phyloP scores from a whole-genome alignment of 2,329 filamentous ascomycete species.

The Pseudocercospora macadamiae region DNA sequence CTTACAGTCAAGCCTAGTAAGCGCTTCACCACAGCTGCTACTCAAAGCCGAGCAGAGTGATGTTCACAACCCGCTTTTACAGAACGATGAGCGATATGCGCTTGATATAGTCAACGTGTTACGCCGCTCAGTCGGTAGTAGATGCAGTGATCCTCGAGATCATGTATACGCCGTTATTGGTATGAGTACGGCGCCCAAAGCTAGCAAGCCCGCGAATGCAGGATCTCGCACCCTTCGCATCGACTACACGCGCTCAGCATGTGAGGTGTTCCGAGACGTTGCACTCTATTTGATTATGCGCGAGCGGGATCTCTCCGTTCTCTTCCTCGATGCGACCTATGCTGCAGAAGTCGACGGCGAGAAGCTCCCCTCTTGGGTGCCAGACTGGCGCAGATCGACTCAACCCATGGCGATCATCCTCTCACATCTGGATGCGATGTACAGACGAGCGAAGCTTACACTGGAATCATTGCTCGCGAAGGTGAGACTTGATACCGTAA shows the following conservation, averaged over 20 bases:
- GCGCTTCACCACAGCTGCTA: neutral
- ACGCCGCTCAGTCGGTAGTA: neutral
- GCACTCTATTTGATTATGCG: neutral
- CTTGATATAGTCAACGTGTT: neutral
- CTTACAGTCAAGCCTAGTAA: neutral
- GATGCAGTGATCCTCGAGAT: neutral
- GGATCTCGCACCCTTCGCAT: neutral
- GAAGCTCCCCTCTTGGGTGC: neutral
- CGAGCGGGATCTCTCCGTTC: neutral
- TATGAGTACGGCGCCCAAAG: slow-evolving; percentile 3
- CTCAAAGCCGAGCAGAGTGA: slow-evolving; percentile 1
- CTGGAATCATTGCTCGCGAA: neutral
- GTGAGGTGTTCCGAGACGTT: slow-evolving; percentile 1
- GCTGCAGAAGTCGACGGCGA: neutral
- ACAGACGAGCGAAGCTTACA: neutral
- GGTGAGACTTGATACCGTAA: too few species aligned
- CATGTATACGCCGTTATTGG: neutral
- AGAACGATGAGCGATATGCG: neutral
- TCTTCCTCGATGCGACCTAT: neutral
- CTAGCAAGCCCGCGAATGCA: neutral
- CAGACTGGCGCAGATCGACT: neutral
- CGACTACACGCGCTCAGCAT: neutral
- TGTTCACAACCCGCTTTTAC: neutral
- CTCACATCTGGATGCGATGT: neutral
- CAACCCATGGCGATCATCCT: neutral